Evolutionary conservation across 768 basidiomycete genomes (phyloP).

Genomic region (Nidularia sp.): DNA sequence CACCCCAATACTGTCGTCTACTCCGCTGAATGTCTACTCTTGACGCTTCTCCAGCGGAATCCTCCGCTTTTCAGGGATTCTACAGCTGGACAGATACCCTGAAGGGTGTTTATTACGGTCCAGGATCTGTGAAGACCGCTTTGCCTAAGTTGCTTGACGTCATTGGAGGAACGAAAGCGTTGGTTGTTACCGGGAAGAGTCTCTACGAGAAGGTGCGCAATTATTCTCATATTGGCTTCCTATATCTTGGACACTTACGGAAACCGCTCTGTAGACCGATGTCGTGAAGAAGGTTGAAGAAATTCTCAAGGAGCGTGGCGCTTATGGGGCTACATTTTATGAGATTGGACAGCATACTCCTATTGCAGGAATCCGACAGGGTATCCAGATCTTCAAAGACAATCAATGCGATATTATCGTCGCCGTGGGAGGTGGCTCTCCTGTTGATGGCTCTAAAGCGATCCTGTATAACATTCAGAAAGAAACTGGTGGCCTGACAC

Average conservation of each 20-base stretch:
- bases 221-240: too few relatives aligned
- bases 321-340: conserved; percentile 66
- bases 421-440: conserved; percentile 76
- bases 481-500: conserved; percentile 45
- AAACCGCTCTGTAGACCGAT: conserved; percentile 43
- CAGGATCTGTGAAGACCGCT: conserved; percentile 57
- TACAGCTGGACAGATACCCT: conserved; percentile 69
- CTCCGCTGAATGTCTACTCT: conserved; percentile 21
- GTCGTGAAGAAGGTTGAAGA: conserved; percentile 51
- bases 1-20: too few relatives aligned
- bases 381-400: conserved; percentile 50
- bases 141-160: conserved; percentile 56
- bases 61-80: conserved; percentile 39
- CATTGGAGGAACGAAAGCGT: conserved; percentile 56
- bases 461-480: conserved; percentile 62
- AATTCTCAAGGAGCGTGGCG: conserved; percentile 50
- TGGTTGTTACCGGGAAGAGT: conserved; percentile 71
- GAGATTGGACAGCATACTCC: conserved; percentile 75
- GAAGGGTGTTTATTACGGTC: conserved; percentile 69
- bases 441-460: conserved; percentile 74
- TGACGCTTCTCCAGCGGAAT: conserved; percentile 13
- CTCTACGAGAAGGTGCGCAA: conserved; percentile 54
- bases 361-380: conserved; percentile 58
- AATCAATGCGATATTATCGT: conserved; percentile 65
- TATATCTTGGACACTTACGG: neutral